Percentiles rank a stretch among this genome's conserved stretches.
Conservation (phyloP, 805 yeast species). For the Myxozyma geophila region DNA sequence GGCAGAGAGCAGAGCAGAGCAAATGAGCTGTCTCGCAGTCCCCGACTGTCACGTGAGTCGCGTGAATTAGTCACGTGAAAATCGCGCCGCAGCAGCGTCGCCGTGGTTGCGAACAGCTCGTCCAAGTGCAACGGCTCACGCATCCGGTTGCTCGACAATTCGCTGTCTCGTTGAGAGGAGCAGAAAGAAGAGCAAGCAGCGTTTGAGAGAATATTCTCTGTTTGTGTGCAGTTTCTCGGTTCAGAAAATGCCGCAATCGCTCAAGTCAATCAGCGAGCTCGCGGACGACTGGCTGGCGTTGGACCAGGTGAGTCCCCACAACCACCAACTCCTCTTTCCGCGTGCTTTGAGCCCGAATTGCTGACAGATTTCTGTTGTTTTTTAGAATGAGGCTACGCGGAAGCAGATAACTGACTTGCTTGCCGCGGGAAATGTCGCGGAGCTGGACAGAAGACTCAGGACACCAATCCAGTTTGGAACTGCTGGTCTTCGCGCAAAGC, state of each 20-base stretch:
- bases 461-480: constrained; percentile 75
- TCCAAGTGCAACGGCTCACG: too few species aligned
- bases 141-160: too few species aligned
- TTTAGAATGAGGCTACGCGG: constrained; percentile 52
- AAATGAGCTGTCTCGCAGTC: background rate
- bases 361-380: background rate
- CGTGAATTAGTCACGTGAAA: background rate
- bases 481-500: constrained; percentile 73
- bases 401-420: constrained; percentile 58
- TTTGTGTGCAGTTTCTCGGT: background rate
- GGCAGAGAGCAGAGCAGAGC: constrained; percentile 1
- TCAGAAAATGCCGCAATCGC: constrained; percentile 5
- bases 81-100: too few species aligned
- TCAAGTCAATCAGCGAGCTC: constrained; percentile 37
- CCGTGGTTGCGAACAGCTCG: too few species aligned
- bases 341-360: background rate
- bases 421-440: constrained; percentile 47
- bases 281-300: constrained; percentile 49
- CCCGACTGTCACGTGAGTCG: background rate
- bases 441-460: constrained; percentile 57
- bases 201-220: too few species aligned
- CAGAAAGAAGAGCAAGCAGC: too few species aligned
- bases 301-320: constrained; percentile 44
- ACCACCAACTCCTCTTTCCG: background rate
- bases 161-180: too few species aligned